These are phyloP conservation scores for Papiliotrema flavescens DNA, from an alignment of 1,284 basidiomycete genomes.

Conservation along the genomic window DNA sequence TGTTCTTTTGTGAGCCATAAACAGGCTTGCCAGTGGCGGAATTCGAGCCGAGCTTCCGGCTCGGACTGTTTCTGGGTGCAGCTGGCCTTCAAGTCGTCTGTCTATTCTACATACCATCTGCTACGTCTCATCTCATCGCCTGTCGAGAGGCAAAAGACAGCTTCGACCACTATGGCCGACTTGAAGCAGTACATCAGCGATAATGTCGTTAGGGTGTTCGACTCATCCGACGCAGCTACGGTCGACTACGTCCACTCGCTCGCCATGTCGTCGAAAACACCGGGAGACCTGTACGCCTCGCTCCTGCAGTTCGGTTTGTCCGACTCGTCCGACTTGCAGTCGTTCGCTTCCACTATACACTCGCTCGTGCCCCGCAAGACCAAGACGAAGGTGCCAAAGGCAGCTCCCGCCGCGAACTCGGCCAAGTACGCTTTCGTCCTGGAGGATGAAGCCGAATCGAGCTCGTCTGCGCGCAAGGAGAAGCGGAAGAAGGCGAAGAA, in stretches of 20 bases:
- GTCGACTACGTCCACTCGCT: conserved; percentile 81
- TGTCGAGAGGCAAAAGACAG: background rate
- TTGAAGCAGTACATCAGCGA: conserved; percentile 74
- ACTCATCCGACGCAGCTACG: conserved; percentile 73
- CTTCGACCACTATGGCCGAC: conserved; percentile 18
- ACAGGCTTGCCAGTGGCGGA: too few species aligned
- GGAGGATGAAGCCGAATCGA: conserved; percentile 60
- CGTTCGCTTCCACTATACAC: conserved; percentile 75
- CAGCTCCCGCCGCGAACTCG: conserved; percentile 52
- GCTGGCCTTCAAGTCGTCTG: too few species aligned
- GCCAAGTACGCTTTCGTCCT: conserved; percentile 72
- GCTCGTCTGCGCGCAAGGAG: conserved; percentile 4
- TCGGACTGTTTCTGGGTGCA: too few species aligned
- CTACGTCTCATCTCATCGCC: background rate
- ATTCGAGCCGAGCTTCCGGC: too few species aligned
- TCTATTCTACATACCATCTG: too few species aligned
- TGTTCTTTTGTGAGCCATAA: too few species aligned
- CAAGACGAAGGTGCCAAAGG: conserved; percentile 59
- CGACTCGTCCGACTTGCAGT: conserved; percentile 69
- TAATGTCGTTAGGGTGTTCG: conserved; percentile 78
- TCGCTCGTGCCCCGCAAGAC: conserved; percentile 66
- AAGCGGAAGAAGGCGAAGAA: conserved; percentile 25
- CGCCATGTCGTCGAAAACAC: conserved; percentile 75
- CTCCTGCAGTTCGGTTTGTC: conserved; percentile 76
- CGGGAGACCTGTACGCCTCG: conserved; percentile 69